phyloP scores from a whole-genome alignment of 2,329 filamentous ascomycete species.

The Colletotrichum destructivum region DNA sequence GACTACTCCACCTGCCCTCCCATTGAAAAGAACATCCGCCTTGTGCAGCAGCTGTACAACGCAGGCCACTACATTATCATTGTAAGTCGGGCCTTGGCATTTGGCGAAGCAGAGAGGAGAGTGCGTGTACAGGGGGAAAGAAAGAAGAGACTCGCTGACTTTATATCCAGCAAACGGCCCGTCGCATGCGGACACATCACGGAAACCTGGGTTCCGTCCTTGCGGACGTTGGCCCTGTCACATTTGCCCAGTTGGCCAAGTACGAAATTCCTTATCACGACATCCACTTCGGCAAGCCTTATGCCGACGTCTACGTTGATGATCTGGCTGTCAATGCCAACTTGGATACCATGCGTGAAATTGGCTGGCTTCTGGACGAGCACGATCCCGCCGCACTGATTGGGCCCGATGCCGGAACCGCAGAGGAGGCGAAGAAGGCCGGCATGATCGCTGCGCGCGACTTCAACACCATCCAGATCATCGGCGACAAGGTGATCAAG shows the following conservation, averaged over 20 bases:
- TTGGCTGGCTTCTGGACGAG: slow-evolving; percentile 51
- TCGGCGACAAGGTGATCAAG: slow-evolving; percentile 50
- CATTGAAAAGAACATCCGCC: slow-evolving; percentile 48
- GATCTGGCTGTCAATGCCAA: slow-evolving; percentile 49
- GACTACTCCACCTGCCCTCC: slow-evolving; percentile 51
- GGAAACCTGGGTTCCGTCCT: slow-evolving; percentile 49
- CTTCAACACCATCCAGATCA: slow-evolving; percentile 51
- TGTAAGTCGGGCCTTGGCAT: slow-evolving; percentile 42
- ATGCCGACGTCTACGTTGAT: slow-evolving; percentile 51
- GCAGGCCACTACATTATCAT: slow-evolving; percentile 52
- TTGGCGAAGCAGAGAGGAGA: neutral
- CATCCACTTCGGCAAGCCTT: slow-evolving; percentile 51
- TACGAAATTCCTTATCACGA: slow-evolving; percentile 50
- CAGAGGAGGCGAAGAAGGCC: slow-evolving; percentile 45
- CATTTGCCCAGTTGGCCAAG: slow-evolving; percentile 47
- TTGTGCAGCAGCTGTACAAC: slow-evolving; percentile 49
- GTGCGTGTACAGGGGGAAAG: too few relatives aligned
- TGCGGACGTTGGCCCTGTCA: slow-evolving; percentile 47
- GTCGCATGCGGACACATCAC: slow-evolving; percentile 49
- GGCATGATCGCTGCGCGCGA: slow-evolving; percentile 50
- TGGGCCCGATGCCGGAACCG: slow-evolving; percentile 29
- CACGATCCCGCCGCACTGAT: slow-evolving; percentile 41
- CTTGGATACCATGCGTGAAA: slow-evolving; percentile 48
- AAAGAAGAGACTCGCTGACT: neutral
- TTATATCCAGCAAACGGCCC: slow-evolving; percentile 45